Base-by-base conservation (phyloP, 2,329 filamentous ascomycete genomes). In the Daldinia sp. region DNA sequence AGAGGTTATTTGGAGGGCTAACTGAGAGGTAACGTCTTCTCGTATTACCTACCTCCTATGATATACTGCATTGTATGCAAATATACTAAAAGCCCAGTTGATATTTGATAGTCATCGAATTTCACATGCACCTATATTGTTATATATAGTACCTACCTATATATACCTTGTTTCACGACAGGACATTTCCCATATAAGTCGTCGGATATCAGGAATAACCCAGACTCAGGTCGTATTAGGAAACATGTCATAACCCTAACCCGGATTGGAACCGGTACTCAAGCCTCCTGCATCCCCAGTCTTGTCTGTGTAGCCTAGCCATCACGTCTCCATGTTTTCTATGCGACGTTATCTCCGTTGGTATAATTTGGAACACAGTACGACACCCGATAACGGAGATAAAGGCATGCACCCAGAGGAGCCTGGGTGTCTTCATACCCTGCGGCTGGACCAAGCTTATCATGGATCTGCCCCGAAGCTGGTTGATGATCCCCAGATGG, bases 351-450 rank as follows among this genome's bases (percentile, higher is more conserved):
- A 72, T 73, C 68, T 74, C 60, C 67, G 66, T 63, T 63, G 57
- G 63, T 51, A 67, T 56, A 63, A 59, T 60, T 60, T 50, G 55
- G 56, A 37, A 55, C 28, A 59, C 41, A 46, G 35, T 61, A 62
- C 63, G 54, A 69, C 66, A 60, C 67, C 74, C 74, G 74, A 75
- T 75, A 75, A 75, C 74, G 74, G 74, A 75, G 74, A 75, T 75
- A 75, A 73, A 74, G 66, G 41, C 50, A 48, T 62, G 60, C 41
- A 66, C 44, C 64, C 53, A 68, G 55, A 60, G 46, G 56, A 63
- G 44, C 39, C 62, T 60, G 42, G 50, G 54, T 46, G 46, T 30
- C 30, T 59, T 61, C 28, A 58, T 61, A 60, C 55, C 64, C 64
- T 65, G 63, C 56, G 56, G 42, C 67, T 55, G 60, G 70, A 46